Evolutionary conservation across 306 rosid genomes (phyloP).

Genomic region (Quercus aquifolioides): DNA sequence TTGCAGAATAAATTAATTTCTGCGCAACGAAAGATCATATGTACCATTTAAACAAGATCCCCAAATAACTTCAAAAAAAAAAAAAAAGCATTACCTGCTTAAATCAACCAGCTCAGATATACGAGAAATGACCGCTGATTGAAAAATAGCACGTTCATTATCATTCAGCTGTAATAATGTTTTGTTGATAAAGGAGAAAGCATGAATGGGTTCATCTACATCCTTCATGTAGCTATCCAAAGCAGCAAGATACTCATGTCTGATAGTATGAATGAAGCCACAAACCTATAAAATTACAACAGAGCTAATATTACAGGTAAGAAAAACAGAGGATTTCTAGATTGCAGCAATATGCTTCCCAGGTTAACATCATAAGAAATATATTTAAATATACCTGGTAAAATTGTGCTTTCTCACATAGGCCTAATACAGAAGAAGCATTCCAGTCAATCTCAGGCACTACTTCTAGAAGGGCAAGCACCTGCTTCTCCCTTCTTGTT

Average conservation of each 20-base stretch:
- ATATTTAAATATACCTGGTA: slow-evolving; percentile 53
- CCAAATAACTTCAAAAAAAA: neutral
- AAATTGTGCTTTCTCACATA: slow-evolving; percentile 74
- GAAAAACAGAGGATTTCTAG: slow-evolving; percentile 10
- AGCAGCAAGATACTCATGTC: slow-evolving; percentile 72
- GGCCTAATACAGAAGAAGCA: slow-evolving; percentile 58
- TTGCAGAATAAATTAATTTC: neutral
- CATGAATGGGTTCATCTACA: slow-evolving; percentile 78
- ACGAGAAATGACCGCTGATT: slow-evolving; percentile 61
- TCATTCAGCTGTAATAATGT: slow-evolving; percentile 49
- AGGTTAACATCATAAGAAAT: slow-evolving; percentile 14
- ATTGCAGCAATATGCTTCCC: slow-evolving; percentile 21
- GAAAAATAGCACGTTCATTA: slow-evolving; percentile 46
- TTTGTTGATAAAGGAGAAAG: slow-evolving; percentile 80
- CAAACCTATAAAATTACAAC: slow-evolving; percentile 60
- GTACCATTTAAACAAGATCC: neutral
- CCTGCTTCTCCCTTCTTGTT: slow-evolving; percentile 77
- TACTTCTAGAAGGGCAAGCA: slow-evolving; percentile 78
- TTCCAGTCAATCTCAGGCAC: slow-evolving; percentile 84
- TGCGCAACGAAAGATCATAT: neutral
- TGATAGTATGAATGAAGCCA: slow-evolving; percentile 74
- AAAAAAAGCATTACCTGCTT: slow-evolving; percentile 53
- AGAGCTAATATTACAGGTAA: slow-evolving; percentile 20
- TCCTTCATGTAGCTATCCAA: slow-evolving; percentile 90
- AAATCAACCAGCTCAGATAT: slow-evolving; percentile 71